Evolutionary conservation across 2,329 filamentous ascomycete genomes (phyloP).

Genomic region (Microcyclospora pomicola): DNA sequence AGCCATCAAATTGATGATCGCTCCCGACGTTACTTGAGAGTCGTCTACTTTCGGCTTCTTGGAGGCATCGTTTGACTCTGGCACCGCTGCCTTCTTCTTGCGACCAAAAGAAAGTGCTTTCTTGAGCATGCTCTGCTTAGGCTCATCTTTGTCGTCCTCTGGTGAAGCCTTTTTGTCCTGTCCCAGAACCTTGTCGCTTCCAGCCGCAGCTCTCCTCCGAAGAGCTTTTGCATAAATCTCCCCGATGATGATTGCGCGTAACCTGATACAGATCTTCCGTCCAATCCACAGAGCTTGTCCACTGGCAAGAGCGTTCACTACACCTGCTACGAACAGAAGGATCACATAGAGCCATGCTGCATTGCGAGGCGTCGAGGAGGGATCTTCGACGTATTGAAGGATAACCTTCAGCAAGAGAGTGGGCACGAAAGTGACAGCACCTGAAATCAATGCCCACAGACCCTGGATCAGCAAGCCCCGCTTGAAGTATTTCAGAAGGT

Average conservation of each 20-base stretch:
- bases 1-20: conserved; percentile 99
- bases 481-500: conserved; percentile 76
- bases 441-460: conserved; percentile 63
- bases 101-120: conserved; percentile 43
- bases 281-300: conserved; percentile 86
- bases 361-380: conserved; percentile 59
- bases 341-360: conserved; percentile 95
- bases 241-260: conserved; percentile 89
- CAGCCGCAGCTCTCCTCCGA: conserved; percentile 71
- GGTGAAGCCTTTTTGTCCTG: conserved; percentile 4
- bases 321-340: conserved; percentile 69
- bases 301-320: conserved; percentile 68
- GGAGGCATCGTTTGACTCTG: background rate
- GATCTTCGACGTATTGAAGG: conserved; percentile 82
- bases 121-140: conserved; percentile 30
- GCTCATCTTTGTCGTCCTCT: conserved; percentile 24
- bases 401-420: conserved; percentile 85
- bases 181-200: conserved; percentile 59
- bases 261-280: conserved; percentile 81
- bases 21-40: conserved; percentile 80
- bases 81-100: conserved; percentile 37
- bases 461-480: conserved; percentile 62
- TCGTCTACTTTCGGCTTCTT: conserved; percentile 11
- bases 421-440: conserved; percentile 77
- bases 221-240: conserved; percentile 96